phyloP scores from a whole-genome alignment of 495 filamentous ascomycete genomes.

The Darksidea phi region DNA sequence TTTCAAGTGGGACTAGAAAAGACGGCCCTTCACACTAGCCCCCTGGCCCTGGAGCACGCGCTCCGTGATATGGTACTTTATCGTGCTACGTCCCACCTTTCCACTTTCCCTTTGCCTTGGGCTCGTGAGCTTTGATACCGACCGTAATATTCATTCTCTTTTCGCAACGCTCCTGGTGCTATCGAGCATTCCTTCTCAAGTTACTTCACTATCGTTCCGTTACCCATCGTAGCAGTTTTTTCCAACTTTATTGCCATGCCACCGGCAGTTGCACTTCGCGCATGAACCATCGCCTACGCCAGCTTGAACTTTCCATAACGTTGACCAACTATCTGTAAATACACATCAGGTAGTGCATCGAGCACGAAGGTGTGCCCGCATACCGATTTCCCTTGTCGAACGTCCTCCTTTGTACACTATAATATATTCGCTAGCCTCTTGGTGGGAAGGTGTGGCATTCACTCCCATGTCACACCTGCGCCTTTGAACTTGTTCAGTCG shows the following conservation, averaged over 20 bases:
- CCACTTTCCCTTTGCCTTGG: constrained; percentile 13
- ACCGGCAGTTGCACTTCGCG: constrained; percentile 16
- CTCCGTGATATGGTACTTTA: constrained; percentile 25
- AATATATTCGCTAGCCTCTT: not conserved
- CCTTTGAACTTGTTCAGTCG: not conserved
- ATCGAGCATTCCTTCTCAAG: not conserved
- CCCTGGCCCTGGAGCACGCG: not conserved
- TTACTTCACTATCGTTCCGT: constrained; percentile 4
- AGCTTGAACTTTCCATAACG: not conserved
- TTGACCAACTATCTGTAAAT: not conserved
- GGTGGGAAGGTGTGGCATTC: not conserved
- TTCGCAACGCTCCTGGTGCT: not conserved
- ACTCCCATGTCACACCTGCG: not conserved
- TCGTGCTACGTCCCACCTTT: constrained; percentile 21
- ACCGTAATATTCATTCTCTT: constrained; percentile 14
- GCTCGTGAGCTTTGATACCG: constrained; percentile 14
- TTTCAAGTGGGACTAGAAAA: constrained; percentile 6
- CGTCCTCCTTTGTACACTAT: not conserved
- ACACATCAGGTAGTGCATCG: constrained; percentile 4
- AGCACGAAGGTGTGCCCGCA: not conserved
- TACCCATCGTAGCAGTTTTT: constrained; percentile 2
- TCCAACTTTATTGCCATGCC: constrained; percentile 1
- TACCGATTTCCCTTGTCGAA: not conserved
- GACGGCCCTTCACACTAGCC: constrained; percentile 11
- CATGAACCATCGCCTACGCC: constrained; percentile 17